Evolutionary conservation across 192 early-diverging fungal species (phyloP), one percentile per base, ranked within the genome.

Genomic region (Dissophora globulifera): DNA sequence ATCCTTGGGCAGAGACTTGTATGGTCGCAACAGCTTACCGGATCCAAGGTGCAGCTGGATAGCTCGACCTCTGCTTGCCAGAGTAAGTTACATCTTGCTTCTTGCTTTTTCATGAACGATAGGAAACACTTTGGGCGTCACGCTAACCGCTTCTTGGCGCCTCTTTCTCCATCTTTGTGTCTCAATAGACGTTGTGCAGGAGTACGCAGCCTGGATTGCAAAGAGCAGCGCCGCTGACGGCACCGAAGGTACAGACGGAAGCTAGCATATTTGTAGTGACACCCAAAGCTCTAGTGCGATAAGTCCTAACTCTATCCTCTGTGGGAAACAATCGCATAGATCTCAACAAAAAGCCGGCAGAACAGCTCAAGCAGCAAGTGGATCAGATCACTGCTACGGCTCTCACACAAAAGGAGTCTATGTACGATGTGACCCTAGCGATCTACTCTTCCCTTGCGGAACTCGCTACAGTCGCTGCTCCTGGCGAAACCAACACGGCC

Each of bases 1-100:
- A 76, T 76, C 23, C 51, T 76, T 16, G 72, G 72, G 15, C 72
- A 76, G 47, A 42, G 72, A 2, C 47, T 76, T 4, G 72, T 76
- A 0, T 76, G 72, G 72, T 62, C 72, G 15, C 72, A 76, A 49
- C 72, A 76, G 58, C 51, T 62, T 2, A 31, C 51, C 1, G 64
- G 47, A 20, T 67, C 72, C 29, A 60, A 67, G 40, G 16, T 33
- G 31, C 43, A 66, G 9, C 41, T 76, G 0, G 58, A 43, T 13
- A 23, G 42, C 17, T 67, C 64, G 12, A 46, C 47, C n/a, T 1
- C 17, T 8, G 23, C 42, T 1, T 76, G 72, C 40, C 56, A 55
- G 50, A 58, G 72, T 76, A 67, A 48, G 10, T 13, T 17, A 42
- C 19, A 15, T 5, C n/a, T 52, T 50, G 11, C 3, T 3, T 23